phyloP scores from a whole-genome alignment of 2,329 filamentous ascomycete genomes.

The Trichoderma pleuroti region DNA sequence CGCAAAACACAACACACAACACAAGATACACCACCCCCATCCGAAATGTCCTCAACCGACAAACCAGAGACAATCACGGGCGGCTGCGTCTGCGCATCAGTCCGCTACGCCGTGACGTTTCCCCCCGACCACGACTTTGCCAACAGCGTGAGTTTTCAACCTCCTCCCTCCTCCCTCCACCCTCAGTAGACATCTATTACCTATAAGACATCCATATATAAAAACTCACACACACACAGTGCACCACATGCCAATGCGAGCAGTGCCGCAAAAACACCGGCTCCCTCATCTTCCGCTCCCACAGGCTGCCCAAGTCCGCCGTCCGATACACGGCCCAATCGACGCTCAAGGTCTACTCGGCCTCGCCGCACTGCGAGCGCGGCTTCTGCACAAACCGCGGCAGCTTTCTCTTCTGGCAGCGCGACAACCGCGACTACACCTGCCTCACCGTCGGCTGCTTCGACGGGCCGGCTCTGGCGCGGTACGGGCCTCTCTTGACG shows the following conservation, averaged over 20 bases:
- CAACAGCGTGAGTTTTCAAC: constrained; percentile 28
- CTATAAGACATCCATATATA: not conserved
- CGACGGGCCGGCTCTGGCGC: constrained; percentile 41
- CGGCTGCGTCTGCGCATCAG: constrained; percentile 49
- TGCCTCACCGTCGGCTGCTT: constrained; percentile 43
- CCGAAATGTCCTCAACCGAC: constrained; percentile 23
- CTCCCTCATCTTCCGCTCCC: constrained; percentile 41
- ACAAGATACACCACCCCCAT: not conserved
- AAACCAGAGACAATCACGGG: constrained; percentile 42
- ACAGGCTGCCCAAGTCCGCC: constrained; percentile 35
- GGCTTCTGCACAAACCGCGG: constrained; percentile 50
- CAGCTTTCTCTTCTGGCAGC: constrained; percentile 46
- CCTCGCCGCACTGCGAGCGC: constrained; percentile 39
- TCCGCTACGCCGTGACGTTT: constrained; percentile 49
- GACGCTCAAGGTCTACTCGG: constrained; percentile 39
- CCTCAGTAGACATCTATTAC: not conserved
- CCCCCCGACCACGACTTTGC: constrained; percentile 44
- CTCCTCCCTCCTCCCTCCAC: not conserved
- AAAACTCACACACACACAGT: constrained; percentile 27
- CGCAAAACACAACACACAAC: not conserved
- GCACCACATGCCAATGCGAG: constrained; percentile 51
- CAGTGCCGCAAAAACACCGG: constrained; percentile 53
- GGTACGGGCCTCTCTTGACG: constrained; percentile 40
- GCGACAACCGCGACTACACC: constrained; percentile 29
- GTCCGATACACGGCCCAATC: constrained; percentile 35